Percentiles rank a stretch among this genome's conserved stretches.
phyloP scores from a whole-genome alignment of 1,284 basidiomycete genomes.

The Rhodotorula glutinis region DNA sequence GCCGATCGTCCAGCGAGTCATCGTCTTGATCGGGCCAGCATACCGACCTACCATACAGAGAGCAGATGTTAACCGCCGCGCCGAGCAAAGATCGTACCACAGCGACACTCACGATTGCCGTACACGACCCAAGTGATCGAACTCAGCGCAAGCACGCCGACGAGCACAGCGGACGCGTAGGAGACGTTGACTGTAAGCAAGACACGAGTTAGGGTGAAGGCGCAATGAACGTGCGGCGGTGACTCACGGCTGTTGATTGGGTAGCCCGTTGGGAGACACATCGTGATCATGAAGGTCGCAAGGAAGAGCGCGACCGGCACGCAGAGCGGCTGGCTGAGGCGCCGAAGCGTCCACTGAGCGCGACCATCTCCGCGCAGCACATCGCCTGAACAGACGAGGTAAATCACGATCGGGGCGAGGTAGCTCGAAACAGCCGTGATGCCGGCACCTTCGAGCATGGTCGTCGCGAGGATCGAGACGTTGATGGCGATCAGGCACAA shows the following conservation, averaged over 20 bases:
- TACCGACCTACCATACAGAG: conserved; percentile 24
- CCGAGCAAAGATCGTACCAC: too few species aligned
- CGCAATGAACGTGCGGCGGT: too few species aligned
- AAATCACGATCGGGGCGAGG: conserved; percentile 34
- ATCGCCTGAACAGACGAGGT: conserved; percentile 35
- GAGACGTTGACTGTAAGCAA: conserved; percentile 30
- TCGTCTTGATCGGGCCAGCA: conserved; percentile 44
- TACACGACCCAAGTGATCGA: conserved; percentile 41
- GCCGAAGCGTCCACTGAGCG: conserved; percentile 40
- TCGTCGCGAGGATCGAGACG: conserved; percentile 36
- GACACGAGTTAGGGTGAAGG: too few species aligned
- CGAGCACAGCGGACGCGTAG: conserved; percentile 37
- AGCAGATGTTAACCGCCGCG: not conserved
- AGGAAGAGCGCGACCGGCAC: conserved; percentile 25
- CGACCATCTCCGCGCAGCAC: conserved; percentile 40
- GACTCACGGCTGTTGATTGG: conserved; percentile 39
- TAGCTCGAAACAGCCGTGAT: conserved; percentile 34
- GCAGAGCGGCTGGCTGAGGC: conserved; percentile 29
- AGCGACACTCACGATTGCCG: conserved; percentile 39
- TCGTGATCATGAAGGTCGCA: conserved; percentile 34
- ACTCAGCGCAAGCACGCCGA: conserved; percentile 31
- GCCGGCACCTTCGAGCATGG: conserved; percentile 42
- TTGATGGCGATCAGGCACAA: conserved; percentile 38
- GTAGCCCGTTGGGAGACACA: conserved; percentile 40
- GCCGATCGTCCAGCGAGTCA: conserved; percentile 39